Base-by-base conservation (phyloP, 495 filamentous ascomycete genomes). In the Xylaria longipes region DNA sequence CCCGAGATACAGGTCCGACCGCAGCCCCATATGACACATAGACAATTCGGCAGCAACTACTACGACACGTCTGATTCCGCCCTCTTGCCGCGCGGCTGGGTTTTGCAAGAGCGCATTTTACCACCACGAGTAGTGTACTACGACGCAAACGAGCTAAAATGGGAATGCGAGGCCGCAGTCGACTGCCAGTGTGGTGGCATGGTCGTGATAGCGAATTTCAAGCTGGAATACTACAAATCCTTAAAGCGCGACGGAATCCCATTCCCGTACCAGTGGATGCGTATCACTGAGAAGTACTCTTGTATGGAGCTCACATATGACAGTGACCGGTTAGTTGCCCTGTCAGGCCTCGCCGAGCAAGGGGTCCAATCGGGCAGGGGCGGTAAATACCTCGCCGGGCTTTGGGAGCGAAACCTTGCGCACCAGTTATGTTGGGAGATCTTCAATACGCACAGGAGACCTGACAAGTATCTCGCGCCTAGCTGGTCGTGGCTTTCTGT, bases 71-170 rank as follows among this genome's bases (percentile, higher is more conserved):
- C 31, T 8, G n/a, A 7, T 15, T 45, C 64, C 22, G 25, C 60
- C 37, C 72, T 79, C 1, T 62, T 69, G 58, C 65, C 52, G 20
- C 65, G 79, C 17, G 77, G 72, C 9, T 80, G 79, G 80, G 77
- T 73, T 9, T 48, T 76, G 15, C 79, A 82, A 61, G 79, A 82
- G 68, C 77, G 75, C 15, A 22, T 80, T 14, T 68, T 80, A 6
- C 22, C 79, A 1, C 71, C 74, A 1, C 69, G 80, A 0, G 68
- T 70, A 3, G 46, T 82, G 14, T 50, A 73, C 15, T 82, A 76
- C 61, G 63, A 65, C 45, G 5, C 12, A 6, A 29, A 58, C 8
- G 66, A 81, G 43, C 37, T 82, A 15, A 70, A 72, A 29, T 82
- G 79, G 79, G 72, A 80, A 70, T 81, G 80, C 66, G 27, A 57